These are phyloP conservation scores for Gossypium armourianum DNA, from an alignment of 441 rosid species.

Conservation along the genomic window DNA sequence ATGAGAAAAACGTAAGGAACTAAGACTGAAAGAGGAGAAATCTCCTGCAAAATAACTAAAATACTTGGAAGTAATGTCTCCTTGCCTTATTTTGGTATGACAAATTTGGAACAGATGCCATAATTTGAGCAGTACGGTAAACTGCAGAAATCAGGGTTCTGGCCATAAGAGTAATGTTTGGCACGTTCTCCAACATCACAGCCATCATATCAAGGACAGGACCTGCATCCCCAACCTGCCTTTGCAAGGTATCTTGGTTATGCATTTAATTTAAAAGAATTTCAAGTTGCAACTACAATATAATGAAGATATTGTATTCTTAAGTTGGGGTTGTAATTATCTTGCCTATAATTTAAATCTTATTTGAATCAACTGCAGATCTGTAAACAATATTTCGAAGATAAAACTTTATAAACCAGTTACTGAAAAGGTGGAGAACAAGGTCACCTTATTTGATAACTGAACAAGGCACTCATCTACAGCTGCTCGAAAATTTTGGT, in stretches of 20 bases:
- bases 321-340: background rate
- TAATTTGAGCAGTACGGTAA: constrained; percentile 70
- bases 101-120: constrained; percentile 57
- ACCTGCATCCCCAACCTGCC: constrained; percentile 86
- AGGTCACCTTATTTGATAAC: constrained; percentile 55
- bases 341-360: background rate
- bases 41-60: constrained; percentile 10
- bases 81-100: constrained; percentile 72
- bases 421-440: background rate
- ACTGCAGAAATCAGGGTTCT: constrained; percentile 59
- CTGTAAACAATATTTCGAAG: background rate
- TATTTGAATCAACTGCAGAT: background rate
- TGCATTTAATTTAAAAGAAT: constrained; percentile 12
- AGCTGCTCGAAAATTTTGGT: constrained; percentile 48
- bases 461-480: constrained; percentile 78
- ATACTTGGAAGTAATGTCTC: background rate
- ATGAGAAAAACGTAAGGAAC: constrained; percentile 7
- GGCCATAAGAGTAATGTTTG: constrained; percentile 57
- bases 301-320: background rate
- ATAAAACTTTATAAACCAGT: background rate
- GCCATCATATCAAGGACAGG: constrained; percentile 83
- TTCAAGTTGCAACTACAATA: background rate
- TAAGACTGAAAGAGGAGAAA: background rate
- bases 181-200: constrained; percentile 69
- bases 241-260: constrained; percentile 21